Conservation (phyloP, 176 grass and related monocot genomes). For the Pharus latifolius region DNA sequence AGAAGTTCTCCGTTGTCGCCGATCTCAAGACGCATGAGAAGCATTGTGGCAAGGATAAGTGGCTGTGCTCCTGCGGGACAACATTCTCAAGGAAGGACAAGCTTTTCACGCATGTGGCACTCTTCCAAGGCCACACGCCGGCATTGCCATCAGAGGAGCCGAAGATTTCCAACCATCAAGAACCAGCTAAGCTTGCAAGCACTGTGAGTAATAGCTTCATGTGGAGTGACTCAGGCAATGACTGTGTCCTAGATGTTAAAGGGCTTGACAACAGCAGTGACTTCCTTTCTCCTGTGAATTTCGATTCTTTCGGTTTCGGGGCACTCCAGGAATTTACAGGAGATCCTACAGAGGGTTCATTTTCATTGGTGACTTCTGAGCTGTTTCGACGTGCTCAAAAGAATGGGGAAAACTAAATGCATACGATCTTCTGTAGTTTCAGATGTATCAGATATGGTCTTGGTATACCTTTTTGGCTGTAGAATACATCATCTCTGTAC, state of each 20-base stretch:
- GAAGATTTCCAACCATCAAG: conserved; percentile 16
- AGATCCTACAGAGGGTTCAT: conserved; percentile 17
- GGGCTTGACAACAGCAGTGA: neutral
- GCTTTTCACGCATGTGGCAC: conserved; percentile 57
- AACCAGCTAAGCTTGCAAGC: neutral
- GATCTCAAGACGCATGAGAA: conserved; percentile 81
- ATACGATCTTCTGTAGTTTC: neutral
- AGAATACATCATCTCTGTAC: neutral
- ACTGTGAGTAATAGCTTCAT: conserved; percentile 8
- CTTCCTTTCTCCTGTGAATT: conserved; percentile 29
- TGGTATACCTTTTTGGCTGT: neutral
- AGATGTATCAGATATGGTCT: neutral
- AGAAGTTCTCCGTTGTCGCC: conserved; percentile 67
- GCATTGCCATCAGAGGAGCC: conserved; percentile 39
- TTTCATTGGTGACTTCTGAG: conserved; percentile 11
- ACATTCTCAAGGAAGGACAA: conserved; percentile 84
- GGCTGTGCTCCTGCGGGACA: conserved; percentile 71
- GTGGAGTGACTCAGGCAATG: neutral
- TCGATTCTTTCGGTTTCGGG: conserved; percentile 36
- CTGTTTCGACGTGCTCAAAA: neutral
- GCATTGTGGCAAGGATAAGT: conserved; percentile 55
- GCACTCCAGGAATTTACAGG: conserved; percentile 19
- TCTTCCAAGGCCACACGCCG: conserved; percentile 67
- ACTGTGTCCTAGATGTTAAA: conserved; percentile 21
- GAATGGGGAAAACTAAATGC: conserved; percentile 11